phyloP scores from a whole-genome alignment of 1,284 basidiomycete genomes.

The Phylloporus gajari region DNA sequence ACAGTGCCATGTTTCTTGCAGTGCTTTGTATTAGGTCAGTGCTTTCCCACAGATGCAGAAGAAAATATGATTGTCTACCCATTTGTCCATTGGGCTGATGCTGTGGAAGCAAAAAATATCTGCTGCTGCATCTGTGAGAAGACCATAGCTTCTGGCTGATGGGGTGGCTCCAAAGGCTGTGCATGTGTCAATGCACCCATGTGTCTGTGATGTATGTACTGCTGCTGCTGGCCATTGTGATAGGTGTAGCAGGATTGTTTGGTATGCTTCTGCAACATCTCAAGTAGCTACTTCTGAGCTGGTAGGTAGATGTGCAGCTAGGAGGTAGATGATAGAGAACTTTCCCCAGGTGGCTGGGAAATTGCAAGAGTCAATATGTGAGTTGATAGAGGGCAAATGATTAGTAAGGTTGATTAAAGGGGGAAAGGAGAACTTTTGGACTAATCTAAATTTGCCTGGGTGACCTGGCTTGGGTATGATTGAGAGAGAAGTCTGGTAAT shows the following conservation, averaged over 20 bases:
- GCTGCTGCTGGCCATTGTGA: slow-evolving; percentile 7
- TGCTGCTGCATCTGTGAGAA: slow-evolving; percentile 44
- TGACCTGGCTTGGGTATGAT: not conserved
- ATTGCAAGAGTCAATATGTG: rapidly evolving
- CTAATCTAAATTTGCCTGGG: slow-evolving; percentile 6
- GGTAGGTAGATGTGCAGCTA: not conserved
- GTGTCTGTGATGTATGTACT: rapidly evolving
- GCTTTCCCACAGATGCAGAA: not conserved
- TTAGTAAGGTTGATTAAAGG: not conserved
- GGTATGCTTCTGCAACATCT: slow-evolving; percentile 10
- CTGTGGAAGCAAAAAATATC: not conserved
- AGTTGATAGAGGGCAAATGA: not conserved
- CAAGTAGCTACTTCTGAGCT: not conserved
- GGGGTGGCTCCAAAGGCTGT: slow-evolving; percentile 37
- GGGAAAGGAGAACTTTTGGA: slow-evolving; percentile 15
- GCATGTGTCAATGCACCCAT: not conserved
- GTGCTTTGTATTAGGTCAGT: no score
- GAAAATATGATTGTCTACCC: not conserved
- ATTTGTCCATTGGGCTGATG: not conserved
- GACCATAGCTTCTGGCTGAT: slow-evolving; percentile 45
- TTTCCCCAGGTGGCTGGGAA: slow-evolving; percentile 1
- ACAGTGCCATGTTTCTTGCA: no score
- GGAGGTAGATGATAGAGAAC: not conserved
- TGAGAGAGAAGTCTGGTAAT: slow-evolving; percentile 11
- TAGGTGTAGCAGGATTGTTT: not conserved